Base-by-base conservation (phyloP, 2,329 filamentous ascomycete species). In the Alternaria sp. region DNA sequence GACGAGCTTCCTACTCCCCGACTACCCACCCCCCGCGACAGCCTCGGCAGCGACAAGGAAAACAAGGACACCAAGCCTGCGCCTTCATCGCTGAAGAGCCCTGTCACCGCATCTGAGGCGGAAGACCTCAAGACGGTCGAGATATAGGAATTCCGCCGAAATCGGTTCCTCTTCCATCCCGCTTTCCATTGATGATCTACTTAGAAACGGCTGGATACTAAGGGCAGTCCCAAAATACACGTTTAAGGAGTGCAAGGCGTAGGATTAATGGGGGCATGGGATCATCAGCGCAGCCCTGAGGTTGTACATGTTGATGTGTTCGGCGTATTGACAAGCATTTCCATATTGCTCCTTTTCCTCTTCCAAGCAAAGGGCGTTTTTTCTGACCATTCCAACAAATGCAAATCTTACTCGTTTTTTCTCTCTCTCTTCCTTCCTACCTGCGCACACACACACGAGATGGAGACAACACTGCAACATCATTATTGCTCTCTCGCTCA, bases 71-170 rank as follows among this genome's bases (percentile, higher is more conserved):
- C 68, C 49, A 60, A 61, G 58, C 36, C 59, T 10, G 66, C 66
- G 45, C 59, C 66, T 42, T 56, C 58, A 7, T 68, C 70, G n/a
- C 42, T 72, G 17, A 77, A 76, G 64, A 75, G 67, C 52, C 64
- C 69, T 3, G 62, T 67, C 34, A 37, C 50, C 7, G 29, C 37
- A 24, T 50, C 65, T 9, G 73, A 77, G 26, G 52, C 69, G 53
- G 70, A 65, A 41, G 80, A 81, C 62, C 78, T 83, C 74, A 82
- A 82, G 74, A 81, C 80, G 13, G 80, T 83, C 46, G 79, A 81
- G 69, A 82, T 83, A 74, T 78, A 77, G 63, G 46, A 56, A 58
- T 45, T 24, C 41, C 53, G 31, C 36, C 34, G 21, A 24, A 56
- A 48, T 39, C 37, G 52, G 31, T 58, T 53, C 51, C 48, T 51